These are phyloP conservation scores for Alternaria metachromatica DNA, from an alignment of 2,329 filamentous ascomycete species.

Conservation along the genomic window DNA sequence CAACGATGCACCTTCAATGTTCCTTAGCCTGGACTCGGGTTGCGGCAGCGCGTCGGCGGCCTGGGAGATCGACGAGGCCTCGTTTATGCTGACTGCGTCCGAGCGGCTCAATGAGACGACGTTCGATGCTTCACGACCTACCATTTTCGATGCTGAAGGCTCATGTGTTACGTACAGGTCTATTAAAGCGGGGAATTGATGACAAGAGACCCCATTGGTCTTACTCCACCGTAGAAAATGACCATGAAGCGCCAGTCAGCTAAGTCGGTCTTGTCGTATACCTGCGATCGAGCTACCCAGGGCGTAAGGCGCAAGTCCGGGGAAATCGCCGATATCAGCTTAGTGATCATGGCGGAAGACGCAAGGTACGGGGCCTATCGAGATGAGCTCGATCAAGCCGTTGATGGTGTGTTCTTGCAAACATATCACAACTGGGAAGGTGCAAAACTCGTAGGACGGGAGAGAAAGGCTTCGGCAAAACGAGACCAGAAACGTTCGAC, in stretches of 20 bases:
- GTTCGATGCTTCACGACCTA: not conserved
- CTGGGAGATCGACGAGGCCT: not conserved
- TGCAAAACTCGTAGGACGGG: not conserved
- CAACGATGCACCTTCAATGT: not conserved
- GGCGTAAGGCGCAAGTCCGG: not conserved
- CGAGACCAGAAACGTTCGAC: not conserved
- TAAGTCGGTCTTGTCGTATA: not conserved
- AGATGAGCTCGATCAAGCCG: too few species aligned
- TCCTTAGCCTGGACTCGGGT: not conserved
- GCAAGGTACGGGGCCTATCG: not conserved
- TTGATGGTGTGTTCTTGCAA: accelerated
- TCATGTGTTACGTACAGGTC: not conserved
- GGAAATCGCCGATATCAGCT: not conserved
- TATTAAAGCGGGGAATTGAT: not conserved
- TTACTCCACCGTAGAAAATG: too few species aligned
- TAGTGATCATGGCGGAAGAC: not conserved
- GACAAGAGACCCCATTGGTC: not conserved
- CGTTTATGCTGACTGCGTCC: not conserved
- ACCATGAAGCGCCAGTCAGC: not conserved
- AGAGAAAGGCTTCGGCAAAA: not conserved
- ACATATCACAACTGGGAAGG: not conserved
- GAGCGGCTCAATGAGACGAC: not conserved
- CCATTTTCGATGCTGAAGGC: not conserved
- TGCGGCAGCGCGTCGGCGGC: not conserved
- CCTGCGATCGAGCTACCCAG: not conserved